Base-by-base conservation (phyloP, 2,329 filamentous ascomycete genomes). In the Teratosphaeria nubilosa region DNA sequence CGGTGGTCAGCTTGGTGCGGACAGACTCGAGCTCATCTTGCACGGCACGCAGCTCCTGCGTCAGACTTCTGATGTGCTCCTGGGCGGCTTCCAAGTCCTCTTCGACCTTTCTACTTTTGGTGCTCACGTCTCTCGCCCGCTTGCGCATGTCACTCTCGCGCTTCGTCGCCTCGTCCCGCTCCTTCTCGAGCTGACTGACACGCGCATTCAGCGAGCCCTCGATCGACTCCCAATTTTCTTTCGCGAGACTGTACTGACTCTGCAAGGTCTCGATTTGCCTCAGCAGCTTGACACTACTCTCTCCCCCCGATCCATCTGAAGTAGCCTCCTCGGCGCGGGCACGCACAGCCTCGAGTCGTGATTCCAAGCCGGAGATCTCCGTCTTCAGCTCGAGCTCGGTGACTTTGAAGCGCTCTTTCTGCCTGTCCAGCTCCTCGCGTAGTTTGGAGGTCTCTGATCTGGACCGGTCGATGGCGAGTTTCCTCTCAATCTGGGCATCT, bases 181-280 rank as follows among this genome's bases (percentile, higher is more conserved):
- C 95, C 70, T 88, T 94, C 72, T 99, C 94, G 10, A 97, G 78
- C 54, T 78, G 86, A 3, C 86, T 81, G 11, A 94, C 81, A 58
- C 91, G 84, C 24, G 89, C 84, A 55, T 92, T 82, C 32, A 99
- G 75, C 2, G 89, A 95, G 10, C 88, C 84, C 73, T 99, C 92
- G 61, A 99, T 95, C 0, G 91, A 90, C 70, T 96, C 91, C 94
- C 95, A 99, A 67, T 99, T 99, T 69, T 95, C 90, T 65, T 90
- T 94, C 1, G 94, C 94, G 57, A 95, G 86, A 0, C 91, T 86
- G 73, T 99, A 96, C 71, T 99, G 95, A 6, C 89, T 94, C 73
- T 99, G 94, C 41, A 99, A 76, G 0, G 90, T 96, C 76, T 99
- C 94, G 56, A 99, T 88, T 73, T 99, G 95, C 48, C 94, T 85